A percentile compares a stretch with the other conserved stretches of the same genome.
Conservation (phyloP, 1,284 basidiomycete genomes). For the Neonothopanus nambi region DNA sequence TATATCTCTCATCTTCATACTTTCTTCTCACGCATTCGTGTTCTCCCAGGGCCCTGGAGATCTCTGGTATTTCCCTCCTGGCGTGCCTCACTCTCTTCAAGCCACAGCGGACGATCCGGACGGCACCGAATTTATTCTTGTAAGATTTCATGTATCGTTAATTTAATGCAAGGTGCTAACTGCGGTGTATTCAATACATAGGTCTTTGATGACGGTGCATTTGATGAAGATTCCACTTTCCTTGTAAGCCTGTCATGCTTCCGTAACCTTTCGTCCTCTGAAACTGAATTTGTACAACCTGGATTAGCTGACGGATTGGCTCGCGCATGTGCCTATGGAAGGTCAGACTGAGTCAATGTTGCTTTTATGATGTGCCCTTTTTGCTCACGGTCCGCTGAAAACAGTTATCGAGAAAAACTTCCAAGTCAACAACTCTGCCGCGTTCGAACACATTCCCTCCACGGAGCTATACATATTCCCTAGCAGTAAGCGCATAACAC, state of each 20-base stretch:
- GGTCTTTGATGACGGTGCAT: conserved; percentile 66
- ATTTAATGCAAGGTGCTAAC: conserved; percentile 1
- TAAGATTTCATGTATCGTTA: conserved; percentile 29
- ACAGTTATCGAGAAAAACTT: conserved; percentile 72
- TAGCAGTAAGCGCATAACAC: conserved; percentile 20
- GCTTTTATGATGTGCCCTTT: too few relatives aligned
- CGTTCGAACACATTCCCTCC: conserved; percentile 58
- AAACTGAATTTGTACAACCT: conserved; percentile 17
- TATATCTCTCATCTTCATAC: conserved; percentile 5
- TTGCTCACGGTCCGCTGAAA: too few relatives aligned
- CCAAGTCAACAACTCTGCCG: conserved; percentile 45
- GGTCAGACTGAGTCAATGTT: conserved; percentile 25
- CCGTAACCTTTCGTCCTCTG: too few relatives aligned
- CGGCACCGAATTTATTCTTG: conserved; percentile 71
- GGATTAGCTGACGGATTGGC: conserved; percentile 67
- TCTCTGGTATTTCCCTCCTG: conserved; percentile 70
- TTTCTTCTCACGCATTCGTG: not conserved
- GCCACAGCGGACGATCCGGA: conserved; percentile 55
- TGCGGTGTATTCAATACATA: conserved; percentile 30
- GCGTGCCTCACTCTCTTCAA: conserved; percentile 66
- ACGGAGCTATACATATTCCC: conserved; percentile 72
- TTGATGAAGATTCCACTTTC: conserved; percentile 71
- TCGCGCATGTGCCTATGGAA: conserved; percentile 58
- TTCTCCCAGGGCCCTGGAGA: conserved; percentile 38
- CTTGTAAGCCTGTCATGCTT: conserved; percentile 47